Percentiles rank a stretch among this genome's conserved stretches.
Conservation (phyloP, 139 green algal genomes). For the Pycnococcus provasolii region DNA sequence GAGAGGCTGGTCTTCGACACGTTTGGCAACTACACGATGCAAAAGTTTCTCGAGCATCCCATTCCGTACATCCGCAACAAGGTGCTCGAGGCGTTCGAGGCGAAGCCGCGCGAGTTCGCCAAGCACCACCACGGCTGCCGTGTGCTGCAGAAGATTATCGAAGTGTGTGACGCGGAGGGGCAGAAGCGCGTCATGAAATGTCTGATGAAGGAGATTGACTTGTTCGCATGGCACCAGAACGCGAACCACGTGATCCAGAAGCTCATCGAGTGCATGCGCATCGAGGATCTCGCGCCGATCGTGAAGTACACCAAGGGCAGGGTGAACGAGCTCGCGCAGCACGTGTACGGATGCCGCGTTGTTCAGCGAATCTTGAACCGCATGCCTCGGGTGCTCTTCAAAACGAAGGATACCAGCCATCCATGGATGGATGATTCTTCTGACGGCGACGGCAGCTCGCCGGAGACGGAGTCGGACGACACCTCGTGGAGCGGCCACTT, state of each 20-base stretch:
- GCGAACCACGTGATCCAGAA: conserved; percentile 94
- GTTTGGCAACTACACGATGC: conserved; percentile 82
- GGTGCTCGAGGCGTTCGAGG: conserved; percentile 18
- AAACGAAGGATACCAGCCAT: not conserved
- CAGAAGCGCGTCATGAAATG: conserved; percentile 10
- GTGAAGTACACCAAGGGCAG: conserved; percentile 58
- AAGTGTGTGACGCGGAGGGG: conserved; percentile 31
- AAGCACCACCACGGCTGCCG: conserved; percentile 77
- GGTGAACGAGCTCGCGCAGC: conserved; percentile 55
- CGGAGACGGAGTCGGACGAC: not conserved
- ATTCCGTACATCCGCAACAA: conserved; percentile 13
- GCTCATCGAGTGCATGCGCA: conserved; percentile 73
- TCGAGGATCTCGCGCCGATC: conserved; percentile 48
- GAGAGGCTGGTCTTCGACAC: conserved; percentile 70
- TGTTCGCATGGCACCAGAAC: conserved; percentile 55
- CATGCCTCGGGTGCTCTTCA: too few relatives aligned
- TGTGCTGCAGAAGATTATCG: conserved; percentile 82
- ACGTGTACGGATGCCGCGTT: conserved; percentile 87
- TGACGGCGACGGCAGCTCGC: not conserved
- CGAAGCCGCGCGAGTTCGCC: conserved; percentile 19
- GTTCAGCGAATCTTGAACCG: conserved; percentile 50
- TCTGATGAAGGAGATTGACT: conserved; percentile 52
- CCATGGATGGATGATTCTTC: not conserved
- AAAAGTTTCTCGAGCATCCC: conserved; percentile 68
- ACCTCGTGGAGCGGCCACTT: too few relatives aligned